Conservation (phyloP, 441 rosid species). For the Adansonia gregorii region DNA sequence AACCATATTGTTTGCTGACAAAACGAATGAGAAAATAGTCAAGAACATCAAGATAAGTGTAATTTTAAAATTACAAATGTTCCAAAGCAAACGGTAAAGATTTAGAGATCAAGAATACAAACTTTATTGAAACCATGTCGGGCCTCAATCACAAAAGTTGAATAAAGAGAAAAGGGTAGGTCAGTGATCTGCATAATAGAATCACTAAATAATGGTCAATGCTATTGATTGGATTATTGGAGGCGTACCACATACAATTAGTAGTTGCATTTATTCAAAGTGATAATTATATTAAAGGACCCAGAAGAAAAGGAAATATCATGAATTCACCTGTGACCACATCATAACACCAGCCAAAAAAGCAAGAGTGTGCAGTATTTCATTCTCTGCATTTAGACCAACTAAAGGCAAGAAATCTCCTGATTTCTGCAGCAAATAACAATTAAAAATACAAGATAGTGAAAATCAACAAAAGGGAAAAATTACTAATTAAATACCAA, state of each 20-base stretch:
- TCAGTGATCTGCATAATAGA: conserved; percentile 78
- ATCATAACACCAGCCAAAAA: conserved; percentile 89
- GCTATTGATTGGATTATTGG: background rate
- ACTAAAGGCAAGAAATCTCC: conserved; percentile 60
- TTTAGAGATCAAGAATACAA: conserved; percentile 28
- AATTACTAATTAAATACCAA: conserved; percentile 25
- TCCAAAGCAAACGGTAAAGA: conserved; percentile 16
- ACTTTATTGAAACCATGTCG: conserved; percentile 99
- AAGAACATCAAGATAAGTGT: conserved; percentile 18
- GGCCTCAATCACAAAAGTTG: conserved; percentile 92
- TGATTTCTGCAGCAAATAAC: conserved; percentile 56
- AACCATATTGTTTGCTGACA: conserved; percentile 96
- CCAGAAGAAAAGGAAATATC: background rate
- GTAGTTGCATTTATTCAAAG: background rate
- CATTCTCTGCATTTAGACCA: conserved; percentile 82
- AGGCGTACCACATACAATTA: background rate
- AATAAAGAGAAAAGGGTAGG: conserved; percentile 91
- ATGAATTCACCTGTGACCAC: conserved; percentile 84
- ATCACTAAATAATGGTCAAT: conserved; percentile 30
- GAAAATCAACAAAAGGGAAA: conserved; percentile 19
- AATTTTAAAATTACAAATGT: background rate
- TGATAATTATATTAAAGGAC: background rate
- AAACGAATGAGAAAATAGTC: conserved; percentile 25
- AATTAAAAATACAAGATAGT: background rate
- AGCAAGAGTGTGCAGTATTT: conserved; percentile 82